A percentile compares a stretch with the other conserved stretches of the same genome.
phyloP scores from a whole-genome alignment of 306 rosid species.

The Rosa persica region DNA sequence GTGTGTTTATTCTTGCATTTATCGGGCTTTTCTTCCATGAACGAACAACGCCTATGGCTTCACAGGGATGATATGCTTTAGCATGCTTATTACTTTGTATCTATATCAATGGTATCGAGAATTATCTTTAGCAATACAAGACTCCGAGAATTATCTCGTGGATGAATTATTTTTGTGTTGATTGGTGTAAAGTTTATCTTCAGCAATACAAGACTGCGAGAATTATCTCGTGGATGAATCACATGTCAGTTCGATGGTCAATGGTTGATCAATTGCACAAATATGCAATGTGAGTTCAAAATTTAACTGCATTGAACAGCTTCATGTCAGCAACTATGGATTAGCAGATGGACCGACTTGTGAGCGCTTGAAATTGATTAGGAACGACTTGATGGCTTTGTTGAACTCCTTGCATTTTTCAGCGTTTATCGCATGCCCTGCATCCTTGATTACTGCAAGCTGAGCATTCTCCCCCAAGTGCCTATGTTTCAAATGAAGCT shows the following conservation, averaged over 20 bases:
- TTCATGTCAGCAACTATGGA: slow-evolving; percentile 2
- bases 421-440: slow-evolving; percentile 67
- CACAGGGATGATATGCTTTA: neutral
- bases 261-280: neutral
- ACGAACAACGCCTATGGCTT: neutral
- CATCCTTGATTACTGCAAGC: slow-evolving; percentile 58
- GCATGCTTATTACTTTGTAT: neutral
- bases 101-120: neutral
- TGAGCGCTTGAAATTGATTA: slow-evolving; percentile 31
- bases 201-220: neutral
- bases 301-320: neutral
- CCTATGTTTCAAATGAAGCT: slow-evolving; percentile 36
- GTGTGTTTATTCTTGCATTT: neutral
- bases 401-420: slow-evolving; percentile 63
- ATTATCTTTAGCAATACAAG: neutral
- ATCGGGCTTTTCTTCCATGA: neutral
- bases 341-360: slow-evolving; percentile 15
- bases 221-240: neutral
- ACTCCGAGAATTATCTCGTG: neutral
- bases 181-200: neutral
- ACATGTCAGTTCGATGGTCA: neutral
- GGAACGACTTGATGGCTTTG: slow-evolving; percentile 53
- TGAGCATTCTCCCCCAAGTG: slow-evolving; percentile 68
- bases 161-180: neutral
- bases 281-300: neutral